Percentiles rank a stretch among this genome's conserved stretches.
These are phyloP conservation scores for Parafenestella ontariensis DNA, from an alignment of 2,329 filamentous ascomycete species.

Conservation along the genomic window DNA sequence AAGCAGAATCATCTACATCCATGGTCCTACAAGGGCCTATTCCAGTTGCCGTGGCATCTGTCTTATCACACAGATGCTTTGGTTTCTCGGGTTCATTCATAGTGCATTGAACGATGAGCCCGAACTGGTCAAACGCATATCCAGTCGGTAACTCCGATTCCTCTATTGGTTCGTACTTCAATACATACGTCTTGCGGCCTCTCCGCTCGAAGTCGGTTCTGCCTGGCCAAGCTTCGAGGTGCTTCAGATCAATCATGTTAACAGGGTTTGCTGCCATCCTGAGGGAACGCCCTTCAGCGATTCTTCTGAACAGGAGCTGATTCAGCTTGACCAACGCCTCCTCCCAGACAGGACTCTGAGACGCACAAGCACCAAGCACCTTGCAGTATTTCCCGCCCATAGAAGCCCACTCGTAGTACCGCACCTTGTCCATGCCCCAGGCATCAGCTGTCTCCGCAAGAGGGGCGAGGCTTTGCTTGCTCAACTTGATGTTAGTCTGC, in stretches of 20 bases:
- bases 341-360: conserved; percentile 15
- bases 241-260: conserved; percentile 9
- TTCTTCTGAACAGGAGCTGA: conserved; percentile 17
- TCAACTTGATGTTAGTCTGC: conserved; percentile 6
- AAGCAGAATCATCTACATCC: too few relatives aligned
- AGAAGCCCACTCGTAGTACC: conserved; percentile 19
- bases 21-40: too few relatives aligned
- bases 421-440: conserved; percentile 18
- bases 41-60: too few relatives aligned
- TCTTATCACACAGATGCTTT: too few relatives aligned
- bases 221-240: conserved; percentile 8
- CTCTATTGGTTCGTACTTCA: not conserved
- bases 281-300: conserved; percentile 8
- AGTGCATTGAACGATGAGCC: conserved; percentile 23
- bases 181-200: conserved; percentile 8
- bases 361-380: conserved; percentile 14
- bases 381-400: conserved; percentile 20
- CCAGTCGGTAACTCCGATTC: conserved; percentile 12
- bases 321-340: conserved; percentile 22
- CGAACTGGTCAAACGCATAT: conserved; percentile 17
- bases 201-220: conserved; percentile 11
- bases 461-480: conserved; percentile 16
- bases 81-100: too few relatives aligned
- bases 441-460: conserved; percentile 12
- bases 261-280: conserved; percentile 12